Evolutionary conservation across 352 stramenopile genomes (phyloP), one percentile per base, ranked within the genome.

Genomic region (Elongisporangium prolatum): DNA sequence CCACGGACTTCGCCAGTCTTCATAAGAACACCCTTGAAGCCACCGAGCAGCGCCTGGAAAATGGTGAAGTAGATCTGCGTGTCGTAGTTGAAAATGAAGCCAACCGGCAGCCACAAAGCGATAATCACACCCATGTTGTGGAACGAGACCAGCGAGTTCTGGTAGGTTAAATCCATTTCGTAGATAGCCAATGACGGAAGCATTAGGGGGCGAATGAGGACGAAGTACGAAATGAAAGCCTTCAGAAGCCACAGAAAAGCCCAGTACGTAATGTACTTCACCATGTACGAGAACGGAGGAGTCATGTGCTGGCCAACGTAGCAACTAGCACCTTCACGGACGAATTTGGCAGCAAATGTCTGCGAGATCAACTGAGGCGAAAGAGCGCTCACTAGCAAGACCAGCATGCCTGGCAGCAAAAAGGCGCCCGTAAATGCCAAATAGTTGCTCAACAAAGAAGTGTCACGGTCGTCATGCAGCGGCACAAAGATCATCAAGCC

Each of bases 41-140:
- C 75, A 44, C 81, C 81, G 0, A 89, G 56, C 17, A 89, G 49
- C 18, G 81, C 78, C 56, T 91, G 75, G 49, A 91, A 88, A 48
- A 89, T 85, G 0, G 81, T 89, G 17, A 89, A 91, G 63, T 86
- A 91, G 61, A 91, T 89, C 61, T 91, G 81, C 50, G 81, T 85
- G 22, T 87, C 76, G 64, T 91, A 91, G 61, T 87, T 88, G 60
- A 89, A 91, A 50, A 91, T 85, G 56, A 77, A 89, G 18, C 74
- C 75, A 34, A 89, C 72, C 0, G 81, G 81, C 24, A 86, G 48
- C 81, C 81, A 91, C 4, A 89, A 58, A 5, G 80, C 75, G 17
- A 88, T 52, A 50, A 91, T 79, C 24, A 89, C 68, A 13, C 80
- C 81, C 18, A 91, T 62, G 56, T 91, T 91, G 63, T 88, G 76